Conservation (phyloP, 2,329 filamentous ascomycete genomes). For the Aspergillus tamarii region DNA sequence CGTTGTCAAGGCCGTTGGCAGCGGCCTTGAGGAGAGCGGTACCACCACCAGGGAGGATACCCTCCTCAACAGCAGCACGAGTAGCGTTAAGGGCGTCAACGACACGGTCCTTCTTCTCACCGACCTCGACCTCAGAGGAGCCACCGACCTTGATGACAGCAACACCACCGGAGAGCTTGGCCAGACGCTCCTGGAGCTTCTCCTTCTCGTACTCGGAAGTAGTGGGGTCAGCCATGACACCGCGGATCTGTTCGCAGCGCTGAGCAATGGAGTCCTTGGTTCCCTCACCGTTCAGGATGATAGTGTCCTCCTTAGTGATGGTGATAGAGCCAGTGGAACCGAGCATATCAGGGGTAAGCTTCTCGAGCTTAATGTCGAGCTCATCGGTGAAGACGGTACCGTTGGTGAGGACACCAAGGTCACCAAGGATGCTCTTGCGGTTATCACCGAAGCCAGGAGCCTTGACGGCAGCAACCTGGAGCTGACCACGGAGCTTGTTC, state of each 20-base stretch:
- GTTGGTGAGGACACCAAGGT: slow-evolving; percentile 94
- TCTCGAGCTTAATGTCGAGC: slow-evolving; percentile 98
- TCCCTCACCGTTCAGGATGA: slow-evolving; percentile 95
- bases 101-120: slow-evolving; percentile 99
- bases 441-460: slow-evolving; percentile 99
- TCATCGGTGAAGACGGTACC: slow-evolving; percentile 97
- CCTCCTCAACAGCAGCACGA: slow-evolving; percentile 96
- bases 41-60: slow-evolving; percentile 97
- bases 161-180: slow-evolving; percentile 98
- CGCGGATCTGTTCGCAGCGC: slow-evolving; percentile 98
- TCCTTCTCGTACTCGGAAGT: slow-evolving; percentile 99
- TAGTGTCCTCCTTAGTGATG: slow-evolving; percentile 99
- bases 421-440: slow-evolving; percentile 98
- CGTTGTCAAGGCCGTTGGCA: slow-evolving; percentile 76
- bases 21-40: slow-evolving; percentile 98
- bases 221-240: slow-evolving; percentile 88
- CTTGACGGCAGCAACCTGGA: slow-evolving; percentile 98
- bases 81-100: slow-evolving; percentile 98
- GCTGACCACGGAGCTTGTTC: slow-evolving; percentile 99
- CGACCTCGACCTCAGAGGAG: slow-evolving; percentile 95
- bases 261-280: slow-evolving; percentile 91
- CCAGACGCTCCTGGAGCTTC: slow-evolving; percentile 99
- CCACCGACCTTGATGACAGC: slow-evolving; percentile 99
- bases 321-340: slow-evolving; percentile 97
- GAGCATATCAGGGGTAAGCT: slow-evolving; percentile 93